Conservation (phyloP, 2,329 filamentous ascomycete species). For the Pseudocercospora macadamiae region DNA sequence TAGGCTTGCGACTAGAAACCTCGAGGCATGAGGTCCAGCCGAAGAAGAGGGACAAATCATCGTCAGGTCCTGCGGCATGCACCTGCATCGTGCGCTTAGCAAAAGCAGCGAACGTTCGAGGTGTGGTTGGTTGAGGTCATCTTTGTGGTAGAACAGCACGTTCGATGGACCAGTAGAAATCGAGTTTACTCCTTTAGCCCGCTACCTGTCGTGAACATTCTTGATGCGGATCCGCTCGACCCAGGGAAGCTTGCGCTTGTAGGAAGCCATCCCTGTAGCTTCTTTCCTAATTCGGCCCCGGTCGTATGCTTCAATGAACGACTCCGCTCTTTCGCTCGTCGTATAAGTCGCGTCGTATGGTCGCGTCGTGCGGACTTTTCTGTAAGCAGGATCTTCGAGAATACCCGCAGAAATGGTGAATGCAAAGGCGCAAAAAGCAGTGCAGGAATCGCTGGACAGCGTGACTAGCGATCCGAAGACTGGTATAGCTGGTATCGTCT, state of each 20-base stretch:
- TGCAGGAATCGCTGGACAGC: constrained; percentile 43
- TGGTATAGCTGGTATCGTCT: constrained; percentile 49
- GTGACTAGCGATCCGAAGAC: constrained; percentile 34
- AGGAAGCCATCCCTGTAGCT: background rate
- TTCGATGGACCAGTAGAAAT: background rate
- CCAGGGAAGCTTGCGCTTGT: background rate
- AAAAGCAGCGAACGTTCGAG: too few relatives aligned
- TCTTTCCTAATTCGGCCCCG: constrained; percentile 14
- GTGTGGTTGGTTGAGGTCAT: too few relatives aligned
- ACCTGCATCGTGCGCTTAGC: too few relatives aligned
- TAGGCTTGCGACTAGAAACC: too few relatives aligned
- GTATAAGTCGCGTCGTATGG: too few relatives aligned
- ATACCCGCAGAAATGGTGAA: too few relatives aligned
- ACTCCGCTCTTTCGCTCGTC: constrained; percentile 8
- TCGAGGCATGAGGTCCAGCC: too few relatives aligned
- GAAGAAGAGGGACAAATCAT: too few relatives aligned
- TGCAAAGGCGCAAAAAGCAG: constrained; percentile 36
- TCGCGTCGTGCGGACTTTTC: too few relatives aligned
- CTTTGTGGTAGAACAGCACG: background rate
- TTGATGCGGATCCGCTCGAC: background rate
- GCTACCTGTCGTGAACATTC: background rate
- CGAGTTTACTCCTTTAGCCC: background rate
- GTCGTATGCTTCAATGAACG: constrained; percentile 12
- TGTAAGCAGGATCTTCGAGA: too few relatives aligned
- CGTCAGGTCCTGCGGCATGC: too few relatives aligned